Conservation (phyloP, 2,329 filamentous ascomycete species). For the Cadophora malorum region DNA sequence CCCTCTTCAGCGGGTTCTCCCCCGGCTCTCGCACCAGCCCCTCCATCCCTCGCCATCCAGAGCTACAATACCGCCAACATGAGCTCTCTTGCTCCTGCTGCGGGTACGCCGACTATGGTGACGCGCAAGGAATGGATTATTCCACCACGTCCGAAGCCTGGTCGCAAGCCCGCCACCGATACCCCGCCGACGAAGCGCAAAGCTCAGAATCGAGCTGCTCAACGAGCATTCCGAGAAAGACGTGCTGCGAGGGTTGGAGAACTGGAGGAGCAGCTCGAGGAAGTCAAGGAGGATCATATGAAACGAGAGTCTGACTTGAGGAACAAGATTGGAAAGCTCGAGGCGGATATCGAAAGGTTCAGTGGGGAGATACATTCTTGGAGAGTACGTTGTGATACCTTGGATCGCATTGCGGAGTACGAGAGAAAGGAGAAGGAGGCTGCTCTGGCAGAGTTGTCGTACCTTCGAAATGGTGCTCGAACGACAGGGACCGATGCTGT, state of each 20-base stretch:
- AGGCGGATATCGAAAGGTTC: conserved; percentile 71
- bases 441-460: conserved; percentile 50
- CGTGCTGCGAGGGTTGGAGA: conserved; percentile 84
- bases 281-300: conserved; percentile 62
- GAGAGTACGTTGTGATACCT: conserved; percentile 44
- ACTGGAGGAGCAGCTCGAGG: conserved; percentile 70
- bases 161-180: conserved; percentile 91
- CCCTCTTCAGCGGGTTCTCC: conserved; percentile 49
- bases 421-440: conserved; percentile 52
- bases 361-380: conserved; percentile 47
- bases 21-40: conserved; percentile 43
- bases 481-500: conserved; percentile 49
- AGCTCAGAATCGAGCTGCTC: conserved; percentile 90
- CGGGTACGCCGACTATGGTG: conserved; percentile 56
- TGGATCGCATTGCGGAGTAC: conserved; percentile 45
- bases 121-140: conserved; percentile 88
- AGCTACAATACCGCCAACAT: conserved; percentile 34
- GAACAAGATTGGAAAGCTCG: conserved; percentile 64
- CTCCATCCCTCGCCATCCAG: conserved; percentile 47
- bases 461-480: conserved; percentile 43
- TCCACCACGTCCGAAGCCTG: conserved; percentile 84
- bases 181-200: conserved; percentile 93
- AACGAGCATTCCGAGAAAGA: conserved; percentile 87
- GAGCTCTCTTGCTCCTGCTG: conserved; percentile 37
- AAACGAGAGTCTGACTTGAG: conserved; percentile 61